Evolutionary conservation across 2,329 filamentous ascomycete genomes (phyloP).

Genomic region (Immersiporthe knoxdaviesiana): DNA sequence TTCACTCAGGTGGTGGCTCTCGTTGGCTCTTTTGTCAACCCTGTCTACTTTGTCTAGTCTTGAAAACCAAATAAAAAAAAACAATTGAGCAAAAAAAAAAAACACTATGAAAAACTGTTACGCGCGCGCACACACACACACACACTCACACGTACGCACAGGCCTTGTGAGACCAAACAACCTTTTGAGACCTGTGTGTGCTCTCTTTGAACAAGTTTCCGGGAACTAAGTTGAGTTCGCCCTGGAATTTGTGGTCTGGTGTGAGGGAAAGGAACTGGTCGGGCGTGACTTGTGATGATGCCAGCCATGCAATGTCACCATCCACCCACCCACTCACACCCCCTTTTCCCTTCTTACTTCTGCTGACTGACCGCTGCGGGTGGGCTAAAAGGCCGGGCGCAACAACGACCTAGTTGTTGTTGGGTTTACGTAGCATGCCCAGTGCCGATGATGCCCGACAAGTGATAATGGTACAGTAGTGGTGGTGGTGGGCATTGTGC

Average conservation of each 20-base stretch:
- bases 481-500: too few species aligned
- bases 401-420: too few species aligned
- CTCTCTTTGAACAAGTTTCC: too few species aligned
- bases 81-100: slow-evolving; percentile 18
- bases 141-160: background rate
- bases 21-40: slow-evolving; percentile 39
- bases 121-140: too few species aligned
- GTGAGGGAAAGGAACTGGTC: background rate
- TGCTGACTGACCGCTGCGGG: too few species aligned
- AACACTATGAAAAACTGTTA: background rate
- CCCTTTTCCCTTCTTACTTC: too few species aligned
- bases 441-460: background rate
- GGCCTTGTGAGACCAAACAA: background rate
- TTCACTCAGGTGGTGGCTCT: slow-evolving; percentile 42
- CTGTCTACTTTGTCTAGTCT: slow-evolving; percentile 47
- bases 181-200: background rate
- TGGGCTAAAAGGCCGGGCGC: background rate
- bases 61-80: slow-evolving; percentile 41
- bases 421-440: background rate
- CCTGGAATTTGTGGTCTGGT: background rate
- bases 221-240: too few species aligned
- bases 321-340: too few species aligned
- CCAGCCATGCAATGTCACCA: slow-evolving; percentile 18
- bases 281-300: background rate
- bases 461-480: too few species aligned